phyloP scores from a whole-genome alignment of 192 early-diverging fungal species.

The Phycomyces blakesleeanus region DNA sequence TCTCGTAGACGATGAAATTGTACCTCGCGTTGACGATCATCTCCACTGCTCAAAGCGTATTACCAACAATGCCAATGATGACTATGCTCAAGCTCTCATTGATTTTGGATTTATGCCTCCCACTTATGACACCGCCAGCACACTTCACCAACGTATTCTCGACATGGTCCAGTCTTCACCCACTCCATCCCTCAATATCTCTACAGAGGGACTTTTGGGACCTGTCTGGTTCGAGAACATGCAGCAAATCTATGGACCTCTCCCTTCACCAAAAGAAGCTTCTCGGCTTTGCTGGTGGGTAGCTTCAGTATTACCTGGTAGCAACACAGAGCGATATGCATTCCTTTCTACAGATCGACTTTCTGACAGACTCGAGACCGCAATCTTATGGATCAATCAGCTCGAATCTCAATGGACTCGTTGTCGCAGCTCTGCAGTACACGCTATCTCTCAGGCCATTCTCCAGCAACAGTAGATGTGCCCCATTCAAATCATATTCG shows the following conservation, averaged over 20 bases:
- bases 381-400: conserved; percentile 9
- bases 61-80: neutral
- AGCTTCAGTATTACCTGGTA: conserved; percentile 10
- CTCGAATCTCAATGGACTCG: conserved; percentile 14
- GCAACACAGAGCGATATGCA: conserved; percentile 3
- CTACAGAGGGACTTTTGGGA: conserved; percentile 12
- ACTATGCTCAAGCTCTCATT: neutral
- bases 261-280: conserved; percentile 9
- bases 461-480: conserved; percentile 10
- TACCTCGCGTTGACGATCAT: neutral
- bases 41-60: neutral
- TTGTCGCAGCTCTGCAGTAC: conserved; percentile 11
- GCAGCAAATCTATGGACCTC: conserved; percentile 8
- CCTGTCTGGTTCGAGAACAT: conserved; percentile 16
- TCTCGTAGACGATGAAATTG: neutral
- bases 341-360: conserved; percentile 3
- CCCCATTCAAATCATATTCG: neutral
- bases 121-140: neutral
- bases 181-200: neutral
- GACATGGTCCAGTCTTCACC: neutral
- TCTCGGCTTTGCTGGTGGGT: conserved; percentile 21
- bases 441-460: conserved; percentile 11
- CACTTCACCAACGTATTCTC: neutral
- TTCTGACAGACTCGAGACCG: conserved; percentile 14
- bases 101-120: neutral